Base-by-base conservation (phyloP, 2,329 filamentous ascomycete genomes). In the Geosmithia flava region DNA sequence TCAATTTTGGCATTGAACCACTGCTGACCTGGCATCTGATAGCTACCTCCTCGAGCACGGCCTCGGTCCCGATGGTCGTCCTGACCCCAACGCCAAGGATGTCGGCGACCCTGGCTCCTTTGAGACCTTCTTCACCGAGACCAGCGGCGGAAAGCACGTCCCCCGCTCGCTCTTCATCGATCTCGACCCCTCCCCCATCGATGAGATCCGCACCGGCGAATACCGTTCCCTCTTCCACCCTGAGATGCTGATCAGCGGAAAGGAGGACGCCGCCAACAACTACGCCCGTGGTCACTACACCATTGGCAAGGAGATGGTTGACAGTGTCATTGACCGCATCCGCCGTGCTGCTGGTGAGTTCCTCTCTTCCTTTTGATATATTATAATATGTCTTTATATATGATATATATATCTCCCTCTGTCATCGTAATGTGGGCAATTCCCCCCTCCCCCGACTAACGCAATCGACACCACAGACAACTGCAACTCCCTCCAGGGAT, bases 221-320 rank as follows among this genome's bases (percentile, higher is more conserved):
- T 85, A 84, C 69, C 78, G 80, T 57, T 74, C 81, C 61, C 76
- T 85, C 52, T 85, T 84, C 73, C 81, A 85, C 68, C 81, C 81
- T 44, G 81, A 85, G 71, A 72, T 81, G 57, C 67, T 85, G 61
- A 79, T 85, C 62, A 85, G 77, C 65, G 81, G 81, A 67, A 85
- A 85, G 74, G 82, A 85, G 66, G 82, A 85, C 75, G 81, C 82
- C 50, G 80, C 81, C 68, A 85, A 85, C 71, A 86, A 86, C 74
- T 86, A 85, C 60, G 82, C 82, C 56, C 81, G 81, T 70, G 82
- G 82, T 50, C 81, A 86, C 69, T 85, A 86, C 68, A 85, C 82
- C 57, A 80, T 85, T 57, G 82, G 82, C 68, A 85, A 85, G 74
- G 81, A 85, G 71, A 81, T 84, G 77, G 77, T 84, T 48, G 81